Base-by-base conservation (phyloP, 2,329 filamentous ascomycete genomes). In the Juglanconis sp. region DNA sequence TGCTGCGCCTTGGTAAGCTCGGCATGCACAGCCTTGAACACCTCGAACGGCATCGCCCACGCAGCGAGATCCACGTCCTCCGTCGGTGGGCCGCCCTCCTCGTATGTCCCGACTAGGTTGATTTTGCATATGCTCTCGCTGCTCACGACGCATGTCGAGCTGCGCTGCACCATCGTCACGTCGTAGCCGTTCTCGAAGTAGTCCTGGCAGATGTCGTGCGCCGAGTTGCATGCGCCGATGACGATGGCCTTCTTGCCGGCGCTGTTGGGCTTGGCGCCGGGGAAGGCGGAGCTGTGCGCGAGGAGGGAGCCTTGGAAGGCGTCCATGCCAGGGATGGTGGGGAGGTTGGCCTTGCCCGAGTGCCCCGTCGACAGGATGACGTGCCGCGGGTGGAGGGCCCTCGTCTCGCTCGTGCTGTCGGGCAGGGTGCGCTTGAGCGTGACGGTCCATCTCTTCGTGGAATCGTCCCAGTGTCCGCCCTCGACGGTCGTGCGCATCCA, bases 141-240 rank as follows among this genome's bases (percentile, higher is more conserved):
- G 0, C 84, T 82, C 0, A 89, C 76, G 3, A 91, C 86, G 57
- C 81, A 84, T 0, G 89, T 90, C 7, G 80, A 83, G 1, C 82
- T 85, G 3, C 88, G 81, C 71, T 91, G 89, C 0, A 91, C 79
- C 71, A 91, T 87, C 0, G 88, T 91, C 1, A 90, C 82, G 3
- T 84, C 76, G 63, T 86, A 87, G 0, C 88, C 88, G 53, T 85
- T 84, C 65, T 89, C 86, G 40, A 82, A 79, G 66, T 81, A 89
- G 63, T 90, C 85, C 59, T 89, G 87, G 0, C 85, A 83, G 58
- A 90, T 90, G 64, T 90, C 88, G 65, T 89, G 86, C 5, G 79
- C 85, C 0, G 85, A 88, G 71, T 89, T 90, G 70, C 87, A 88
- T 1, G 83, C 86, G 1, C 88, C 88, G 0, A 91, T 78, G 0